Evolutionary conservation across 768 basidiomycete genomes (phyloP), one percentile per base, ranked within the genome.

Genomic region (Rossbeevera mucosa): DNA sequence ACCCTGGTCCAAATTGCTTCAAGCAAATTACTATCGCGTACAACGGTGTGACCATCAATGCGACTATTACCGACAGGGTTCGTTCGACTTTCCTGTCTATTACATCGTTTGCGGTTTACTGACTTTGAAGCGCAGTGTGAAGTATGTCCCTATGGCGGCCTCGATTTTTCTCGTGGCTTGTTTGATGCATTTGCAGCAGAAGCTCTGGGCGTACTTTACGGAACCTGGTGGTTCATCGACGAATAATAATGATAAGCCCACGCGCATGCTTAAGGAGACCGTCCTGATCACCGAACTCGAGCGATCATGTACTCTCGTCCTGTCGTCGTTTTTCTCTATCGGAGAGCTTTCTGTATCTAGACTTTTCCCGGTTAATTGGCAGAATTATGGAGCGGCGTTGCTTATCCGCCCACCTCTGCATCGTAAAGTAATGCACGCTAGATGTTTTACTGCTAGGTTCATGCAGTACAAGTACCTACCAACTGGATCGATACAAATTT

Each of bases 121-220:
- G 21, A 31, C 16, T 51, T 28, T 42, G 40, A 26, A 33, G 47
- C 31, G 12, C 60, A 86, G 79, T 88, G 87, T 61, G 80, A 81
- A 33, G 77, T 76, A 20, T 91, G 88, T 64, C 79, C 80, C 13
- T 77, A 70, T 52, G 78, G 77, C 43, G 87, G 80, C 30, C 79
- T 91, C 24, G 89, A 91, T 66, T 70, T 90, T 28, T 82, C 82
- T 22, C 65, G 70, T n/a, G 81, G 82, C 40, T 74, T 91, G 44
- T 91, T 91, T 71, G 49, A 65, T 20, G 69, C 60, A 68, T 87
- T 90, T 64, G 82, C 77, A 5, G 16, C 64, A 9, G 63, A 73
- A 45, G 57, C 59, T 41, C 59, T 47, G 6, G 88, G 88, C 40
- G 77, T 86, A 12, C 70, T 90, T 51, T 71, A 73, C 52, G 84